Evolutionary conservation across 2,329 filamentous ascomycete genomes (phyloP), one percentile per base, ranked within the genome.

Genomic region (Chrysoporthe puriensis): DNA sequence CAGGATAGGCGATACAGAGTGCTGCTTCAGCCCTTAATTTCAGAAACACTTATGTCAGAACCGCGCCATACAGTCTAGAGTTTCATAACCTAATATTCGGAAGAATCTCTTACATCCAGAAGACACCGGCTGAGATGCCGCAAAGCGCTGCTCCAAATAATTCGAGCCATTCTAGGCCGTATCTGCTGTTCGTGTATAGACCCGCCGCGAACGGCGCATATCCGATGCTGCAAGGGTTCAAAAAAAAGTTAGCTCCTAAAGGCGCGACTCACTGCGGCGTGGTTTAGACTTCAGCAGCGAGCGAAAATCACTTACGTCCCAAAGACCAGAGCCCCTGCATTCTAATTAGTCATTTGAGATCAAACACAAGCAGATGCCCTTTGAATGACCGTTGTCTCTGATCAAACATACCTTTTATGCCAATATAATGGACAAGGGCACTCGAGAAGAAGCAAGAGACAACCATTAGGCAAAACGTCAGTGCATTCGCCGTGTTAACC

Each of bases 151-250:
- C 89, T 0, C 90, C 91, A 9, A 93, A 77, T 0, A 92, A 81
- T 0, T 89, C 84, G 11, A 92, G 83, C 91, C 91, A 93, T 71
- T 89, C 85, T 0, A 79, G 87, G 1, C 88, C 89, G 72, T 85
- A 93, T 0, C 90, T 84, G 74, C 92, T 93, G 77, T 93, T 91
- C 3, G 85, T 87, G 75, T 93, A 93, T 0, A 93, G 78, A 0
- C 89, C 90, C 0, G 90, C 91, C 0, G 90, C 89, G 70, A 86
- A 93, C 0, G 89, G 90, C 2, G 90, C 88, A 71, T 90, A 93
- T 0, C 91, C 91, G 56, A 91, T 78, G 0, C 82, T 83, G 40
- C 18, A 43, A 16, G 26, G 16, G 16, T 36, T 16, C 26, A n/a
- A 11, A 48, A 11, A 54, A 36, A 40, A n/a, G 34, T 36, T 18